Conservation (phyloP, 2,329 filamentous ascomycete genomes). For the Pseudogymnoascus sp. region DNA sequence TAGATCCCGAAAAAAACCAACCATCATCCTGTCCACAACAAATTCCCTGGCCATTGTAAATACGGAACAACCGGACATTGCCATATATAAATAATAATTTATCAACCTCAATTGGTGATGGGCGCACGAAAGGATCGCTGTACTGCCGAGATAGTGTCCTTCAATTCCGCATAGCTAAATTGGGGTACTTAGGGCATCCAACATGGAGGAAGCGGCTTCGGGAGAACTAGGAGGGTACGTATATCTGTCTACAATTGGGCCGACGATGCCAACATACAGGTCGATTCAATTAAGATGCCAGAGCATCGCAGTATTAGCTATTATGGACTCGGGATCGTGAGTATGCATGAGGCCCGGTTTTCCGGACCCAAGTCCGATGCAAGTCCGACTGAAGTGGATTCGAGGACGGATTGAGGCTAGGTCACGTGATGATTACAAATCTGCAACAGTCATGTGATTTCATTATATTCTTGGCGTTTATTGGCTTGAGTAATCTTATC, state of each 20-base stretch:
- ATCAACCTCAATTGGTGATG: slow-evolving; percentile 5
- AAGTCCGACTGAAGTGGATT: slow-evolving; percentile 5
- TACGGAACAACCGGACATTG: neutral
- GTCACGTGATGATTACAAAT: neutral
- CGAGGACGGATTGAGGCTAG: neutral
- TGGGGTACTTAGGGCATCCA: slow-evolving; percentile 7
- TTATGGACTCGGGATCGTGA: neutral
- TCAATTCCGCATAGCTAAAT: neutral
- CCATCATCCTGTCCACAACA: neutral
- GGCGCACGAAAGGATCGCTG: slow-evolving; percentile 1
- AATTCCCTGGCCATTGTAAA: neutral
- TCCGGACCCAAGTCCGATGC: slow-evolving; percentile 1
- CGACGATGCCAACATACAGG: neutral
- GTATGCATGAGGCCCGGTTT: slow-evolving; percentile 5
- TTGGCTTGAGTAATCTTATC: neutral
- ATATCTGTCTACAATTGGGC: slow-evolving; percentile 4
- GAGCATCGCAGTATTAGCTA: neutral
- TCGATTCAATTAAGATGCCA: neutral
- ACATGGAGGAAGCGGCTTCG: neutral
- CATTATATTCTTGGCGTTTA: neutral
- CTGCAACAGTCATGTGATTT: neutral
- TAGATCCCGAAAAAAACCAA: neutral
- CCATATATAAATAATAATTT: neutral
- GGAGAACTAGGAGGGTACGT: slow-evolving; percentile 5
- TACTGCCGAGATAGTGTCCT: slow-evolving; percentile 2